A percentile compares a stretch with the other conserved stretches of the same genome.
Conservation (phyloP, 495 filamentous ascomycete genomes). For the Ascobolus immersus region DNA sequence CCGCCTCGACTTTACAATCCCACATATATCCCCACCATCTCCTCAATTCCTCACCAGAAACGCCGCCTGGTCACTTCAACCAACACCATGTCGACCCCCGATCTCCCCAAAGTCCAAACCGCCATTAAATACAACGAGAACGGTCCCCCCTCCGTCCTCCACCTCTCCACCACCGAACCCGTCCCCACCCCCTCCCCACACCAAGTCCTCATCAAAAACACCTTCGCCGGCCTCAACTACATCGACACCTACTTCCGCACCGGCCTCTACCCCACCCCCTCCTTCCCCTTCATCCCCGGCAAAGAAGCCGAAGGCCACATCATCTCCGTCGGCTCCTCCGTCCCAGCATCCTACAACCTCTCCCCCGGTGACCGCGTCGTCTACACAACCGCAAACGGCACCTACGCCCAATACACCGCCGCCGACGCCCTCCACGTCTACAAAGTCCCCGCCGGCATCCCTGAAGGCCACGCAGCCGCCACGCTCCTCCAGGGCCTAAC, state of each 20-base stretch:
- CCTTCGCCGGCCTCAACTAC: conserved; percentile 67
- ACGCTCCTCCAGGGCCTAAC: conserved; percentile 63
- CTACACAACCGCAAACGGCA: conserved; percentile 27
- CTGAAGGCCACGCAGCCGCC: conserved; percentile 37
- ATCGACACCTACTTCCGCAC: conserved; percentile 82
- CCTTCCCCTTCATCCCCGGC: conserved; percentile 47
- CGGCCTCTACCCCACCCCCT: conserved; percentile 50
- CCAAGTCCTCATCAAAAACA: conserved; percentile 64
- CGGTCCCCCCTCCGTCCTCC: conserved; percentile 54
- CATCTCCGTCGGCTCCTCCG: conserved; percentile 22
- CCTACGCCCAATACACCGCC: conserved; percentile 61
- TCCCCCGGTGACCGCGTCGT: conserved; percentile 38
- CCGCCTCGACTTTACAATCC: no score
- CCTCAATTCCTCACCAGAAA: no score
- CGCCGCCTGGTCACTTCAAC: no score
- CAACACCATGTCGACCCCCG: no score
- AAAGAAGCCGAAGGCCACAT: conserved; percentile 52
- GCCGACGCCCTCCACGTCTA: conserved; percentile 29
- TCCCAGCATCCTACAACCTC: conserved; percentile 19
- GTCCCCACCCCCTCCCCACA: conserved; percentile 45
- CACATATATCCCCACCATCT: no score
- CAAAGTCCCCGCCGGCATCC: conserved; percentile 37
- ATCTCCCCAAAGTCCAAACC: conserved; percentile 9
- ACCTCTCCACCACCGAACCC: conserved; percentile 48
- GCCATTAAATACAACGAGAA: conserved; percentile 32